Conservation (phyloP, 345 rosid species). For the Kernera saxatilis region DNA sequence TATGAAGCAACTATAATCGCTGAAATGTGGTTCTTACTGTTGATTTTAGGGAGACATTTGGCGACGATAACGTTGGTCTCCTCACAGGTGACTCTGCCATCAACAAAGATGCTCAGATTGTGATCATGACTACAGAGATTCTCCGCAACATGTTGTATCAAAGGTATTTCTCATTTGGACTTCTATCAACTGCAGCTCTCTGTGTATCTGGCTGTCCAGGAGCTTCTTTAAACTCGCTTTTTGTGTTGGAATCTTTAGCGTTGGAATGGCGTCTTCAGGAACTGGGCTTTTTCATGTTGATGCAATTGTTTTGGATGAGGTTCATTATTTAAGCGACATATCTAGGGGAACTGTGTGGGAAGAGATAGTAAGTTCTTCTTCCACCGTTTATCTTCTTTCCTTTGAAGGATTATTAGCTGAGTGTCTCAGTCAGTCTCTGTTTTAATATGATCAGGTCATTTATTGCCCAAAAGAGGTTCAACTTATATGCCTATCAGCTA, state of each 20-base stretch:
- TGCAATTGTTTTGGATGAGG: conserved; percentile 92
- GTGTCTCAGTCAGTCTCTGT: not conserved
- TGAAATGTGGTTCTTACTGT: not conserved
- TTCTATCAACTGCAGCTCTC: not conserved
- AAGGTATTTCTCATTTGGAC: conserved; percentile 41
- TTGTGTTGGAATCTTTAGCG: conserved; percentile 39
- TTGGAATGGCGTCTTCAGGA: conserved; percentile 83
- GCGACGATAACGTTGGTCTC: conserved; percentile 81
- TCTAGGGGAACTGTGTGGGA: conserved; percentile 98
- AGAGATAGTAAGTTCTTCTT: conserved; percentile 62
- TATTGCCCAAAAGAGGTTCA: conserved; percentile 92
- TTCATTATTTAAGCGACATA: conserved; percentile 93
- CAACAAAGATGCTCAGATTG: conserved; percentile 79
- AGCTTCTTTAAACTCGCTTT: not conserved
- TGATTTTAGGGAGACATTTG: conserved; percentile 66
- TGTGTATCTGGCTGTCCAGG: not conserved
- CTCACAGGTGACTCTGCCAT: conserved; percentile 89
- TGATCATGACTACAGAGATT: conserved; percentile 95
- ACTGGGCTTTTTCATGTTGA: conserved; percentile 85
- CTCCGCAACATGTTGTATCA: conserved; percentile 94
- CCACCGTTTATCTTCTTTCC: not conserved
- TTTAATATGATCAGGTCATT: conserved; percentile 53
- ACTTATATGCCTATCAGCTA: conserved; percentile 89
- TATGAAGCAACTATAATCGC: not conserved
- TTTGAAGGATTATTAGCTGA: not conserved